A percentile compares a stretch with the other conserved stretches of the same genome.
Evolutionary conservation across 768 basidiomycete species (phyloP).

Genomic region (Cystofilobasidium ferigula): DNA sequence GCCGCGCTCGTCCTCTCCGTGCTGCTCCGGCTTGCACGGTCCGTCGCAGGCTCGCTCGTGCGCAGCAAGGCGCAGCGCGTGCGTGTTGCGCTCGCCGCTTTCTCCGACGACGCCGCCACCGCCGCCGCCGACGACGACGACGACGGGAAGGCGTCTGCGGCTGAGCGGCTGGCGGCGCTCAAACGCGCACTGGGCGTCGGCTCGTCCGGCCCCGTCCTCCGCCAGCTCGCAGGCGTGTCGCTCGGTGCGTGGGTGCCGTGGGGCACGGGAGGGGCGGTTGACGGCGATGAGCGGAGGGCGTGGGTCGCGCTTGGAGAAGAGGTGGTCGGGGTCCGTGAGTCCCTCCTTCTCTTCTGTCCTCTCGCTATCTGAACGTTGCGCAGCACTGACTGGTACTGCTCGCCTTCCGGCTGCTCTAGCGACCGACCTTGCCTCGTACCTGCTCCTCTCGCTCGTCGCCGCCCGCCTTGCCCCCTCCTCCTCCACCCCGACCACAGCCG

Average conservation of each 20-base stretch:
- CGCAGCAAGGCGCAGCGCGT: too few species aligned
- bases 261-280: neutral
- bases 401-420: neutral
- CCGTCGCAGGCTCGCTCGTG: too few species aligned
- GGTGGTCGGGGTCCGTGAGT: slow-evolving; percentile 6
- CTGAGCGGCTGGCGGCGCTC: neutral
- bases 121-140: neutral
- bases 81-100: too few species aligned
- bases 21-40: too few species aligned
- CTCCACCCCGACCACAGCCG: neutral
- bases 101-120: neutral
- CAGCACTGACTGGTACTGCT: neutral
- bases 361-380: too few species aligned
- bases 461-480: neutral
- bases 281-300: neutral
- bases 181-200: neutral
- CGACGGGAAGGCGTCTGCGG: neutral
- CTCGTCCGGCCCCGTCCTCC: neutral
- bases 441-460: slow-evolving; percentile 3
- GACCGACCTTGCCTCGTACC: slow-evolving; percentile 4
- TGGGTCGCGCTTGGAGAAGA: slow-evolving; percentile 4
- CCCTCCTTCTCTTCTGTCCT: too few species aligned
- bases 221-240: neutral
- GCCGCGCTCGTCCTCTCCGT: too few species aligned
- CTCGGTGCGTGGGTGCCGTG: neutral